Evolutionary conservation across 805 yeast genomes (phyloP), one percentile per base, ranked within the genome.

Genomic region (Limtongia smithiae): DNA sequence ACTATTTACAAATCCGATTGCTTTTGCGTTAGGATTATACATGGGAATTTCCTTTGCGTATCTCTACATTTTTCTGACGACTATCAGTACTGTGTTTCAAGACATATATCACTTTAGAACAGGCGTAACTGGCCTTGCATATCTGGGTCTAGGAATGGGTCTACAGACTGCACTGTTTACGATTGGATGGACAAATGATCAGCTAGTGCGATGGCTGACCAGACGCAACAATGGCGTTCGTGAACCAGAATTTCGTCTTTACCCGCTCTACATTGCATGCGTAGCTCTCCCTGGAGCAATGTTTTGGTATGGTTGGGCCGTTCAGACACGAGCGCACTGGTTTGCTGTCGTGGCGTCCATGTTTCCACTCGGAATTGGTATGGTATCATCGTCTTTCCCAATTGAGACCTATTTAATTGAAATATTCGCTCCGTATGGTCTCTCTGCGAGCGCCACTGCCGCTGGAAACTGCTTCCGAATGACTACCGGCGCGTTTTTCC

Each of bases 361-460:
- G 60, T 76, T 30, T 14, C 43, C 66, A 35, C 61, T 58, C 39
- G 70, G 69, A 3, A 37, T 61, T 14, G 73, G 73, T 1, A 68
- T 71, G 30, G 64, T 69, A 6, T 57, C 43, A 65, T 69, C 50
- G 60, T 69, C 37, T 73, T 71, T 15, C 63, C 71, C 24, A 60
- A 70, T 59, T 15, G 48, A 50, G 38, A 69, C 70, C 62, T 59
- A 59, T 39, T 34, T 71, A 34, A 61, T 72, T 20, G 76, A 71
- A 49, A 73, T 69, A 22, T 73, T 70, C 55, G 66, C 75, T 51
- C 61, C 69, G 9, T 67, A 52, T 28, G 81, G 84, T 25, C 90
- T 93, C 0, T 79, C 87, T 14, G 86, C 89, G 2, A 64, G 85
- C 50, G 91, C 91, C 33, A 93, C 93, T 4, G 85, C 85, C 66